Evolutionary conservation across 2,329 filamentous ascomycete genomes (phyloP).

Genomic region (Monilinia fructigena): DNA sequence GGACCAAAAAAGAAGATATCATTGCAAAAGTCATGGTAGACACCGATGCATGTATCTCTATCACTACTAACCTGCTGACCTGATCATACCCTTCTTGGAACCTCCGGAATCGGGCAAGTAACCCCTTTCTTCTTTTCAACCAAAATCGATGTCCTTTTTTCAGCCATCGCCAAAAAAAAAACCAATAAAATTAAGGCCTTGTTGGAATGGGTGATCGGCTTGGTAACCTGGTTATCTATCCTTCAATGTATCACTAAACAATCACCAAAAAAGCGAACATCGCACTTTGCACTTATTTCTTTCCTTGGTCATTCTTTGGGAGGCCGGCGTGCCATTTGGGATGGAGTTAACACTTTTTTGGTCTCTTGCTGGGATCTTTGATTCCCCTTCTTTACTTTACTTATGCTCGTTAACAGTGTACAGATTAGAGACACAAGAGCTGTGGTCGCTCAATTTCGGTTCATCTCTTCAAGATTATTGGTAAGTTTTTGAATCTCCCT

Average conservation of each 20-base stretch:
- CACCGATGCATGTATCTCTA: constrained; percentile 13
- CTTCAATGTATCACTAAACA: constrained; percentile 22
- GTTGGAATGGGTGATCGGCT: constrained; percentile 1
- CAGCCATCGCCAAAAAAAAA: constrained; percentile 23
- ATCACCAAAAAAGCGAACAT: constrained; percentile 24
- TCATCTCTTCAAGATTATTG: background rate
- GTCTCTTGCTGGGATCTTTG: background rate
- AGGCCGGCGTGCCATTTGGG: background rate
- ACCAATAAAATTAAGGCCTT: constrained; percentile 19
- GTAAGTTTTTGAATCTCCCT: background rate
- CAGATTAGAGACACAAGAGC: constrained; percentile 21
- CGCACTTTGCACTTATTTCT: constrained; percentile 16
- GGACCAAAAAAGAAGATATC: constrained; percentile 4
- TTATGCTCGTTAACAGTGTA: constrained; percentile 21
- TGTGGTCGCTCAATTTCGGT: constrained; percentile 6
- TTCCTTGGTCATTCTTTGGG: constrained; percentile 6
- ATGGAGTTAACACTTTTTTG: background rate
- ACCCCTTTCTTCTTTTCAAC: constrained; percentile 4
- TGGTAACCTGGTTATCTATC: constrained; percentile 20
- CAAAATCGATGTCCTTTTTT: constrained; percentile 18
- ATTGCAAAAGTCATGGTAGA: background rate
- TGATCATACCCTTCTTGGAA: constrained; percentile 20
- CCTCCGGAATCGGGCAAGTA: constrained; percentile 11
- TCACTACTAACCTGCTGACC: constrained; percentile 21
- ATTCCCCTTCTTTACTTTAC: background rate